Percentiles rank a stretch among this genome's conserved stretches.
Evolutionary conservation across 1,139 yeast genomes (phyloP).

Genomic region (Lodderomyces jiufengensis): DNA sequence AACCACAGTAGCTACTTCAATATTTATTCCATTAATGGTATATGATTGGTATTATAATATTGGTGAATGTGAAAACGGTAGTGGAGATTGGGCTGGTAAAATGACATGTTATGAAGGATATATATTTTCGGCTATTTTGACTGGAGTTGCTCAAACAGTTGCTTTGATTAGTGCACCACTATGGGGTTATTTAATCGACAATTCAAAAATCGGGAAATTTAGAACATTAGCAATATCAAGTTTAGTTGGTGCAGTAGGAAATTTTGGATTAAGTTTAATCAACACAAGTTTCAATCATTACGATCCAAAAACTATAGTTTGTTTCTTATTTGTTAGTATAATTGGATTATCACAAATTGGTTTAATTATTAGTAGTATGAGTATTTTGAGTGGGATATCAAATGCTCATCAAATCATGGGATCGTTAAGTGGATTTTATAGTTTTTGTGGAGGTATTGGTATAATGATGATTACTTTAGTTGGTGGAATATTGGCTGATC

Average conservation of each 20-base stretch:
- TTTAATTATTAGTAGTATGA: constrained; percentile 49
- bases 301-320: constrained; percentile 33
- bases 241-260: constrained; percentile 40
- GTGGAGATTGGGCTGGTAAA: constrained; percentile 27
- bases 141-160: constrained; percentile 62
- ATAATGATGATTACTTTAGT: constrained; percentile 54
- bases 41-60: constrained; percentile 50
- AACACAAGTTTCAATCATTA: constrained; percentile 15
- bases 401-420: constrained; percentile 42
- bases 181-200: constrained; percentile 58
- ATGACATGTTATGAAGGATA: constrained; percentile 60
- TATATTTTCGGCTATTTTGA: constrained; percentile 60
- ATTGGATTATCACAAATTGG: constrained; percentile 53
- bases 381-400: constrained; percentile 32
- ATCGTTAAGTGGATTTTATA: constrained; percentile 64
- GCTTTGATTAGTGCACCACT: constrained; percentile 59
- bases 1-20: constrained; percentile 56
- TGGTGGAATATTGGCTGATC: constrained; percentile 62
- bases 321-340: constrained; percentile 31
- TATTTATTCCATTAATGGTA: constrained; percentile 63
- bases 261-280: constrained; percentile 27
- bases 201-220: constrained; percentile 32
- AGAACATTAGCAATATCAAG: constrained; percentile 26
- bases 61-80: constrained; percentile 45
- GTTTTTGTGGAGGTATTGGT: constrained; percentile 69